phyloP scores from a whole-genome alignment of 2,329 filamentous ascomycete species.

The Talaromyces sp. region DNA sequence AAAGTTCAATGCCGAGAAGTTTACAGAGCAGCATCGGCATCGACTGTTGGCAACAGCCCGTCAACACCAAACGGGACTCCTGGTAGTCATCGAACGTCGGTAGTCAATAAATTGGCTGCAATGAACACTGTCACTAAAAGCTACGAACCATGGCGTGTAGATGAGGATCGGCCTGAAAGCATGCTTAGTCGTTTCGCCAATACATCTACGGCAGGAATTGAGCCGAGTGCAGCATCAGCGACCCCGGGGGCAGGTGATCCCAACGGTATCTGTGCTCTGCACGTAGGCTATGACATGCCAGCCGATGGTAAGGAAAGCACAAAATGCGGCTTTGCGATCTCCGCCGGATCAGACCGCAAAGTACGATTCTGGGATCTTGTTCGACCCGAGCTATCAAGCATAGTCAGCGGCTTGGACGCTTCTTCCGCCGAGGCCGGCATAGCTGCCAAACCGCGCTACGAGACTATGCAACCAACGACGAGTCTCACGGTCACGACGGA shows the following conservation, averaged over 20 bases:
- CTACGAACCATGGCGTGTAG: constrained; percentile 83
- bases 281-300: constrained; percentile 66
- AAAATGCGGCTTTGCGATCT: constrained; percentile 78
- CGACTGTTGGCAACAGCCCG: constrained; percentile 6
- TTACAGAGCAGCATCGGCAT: constrained; percentile 60
- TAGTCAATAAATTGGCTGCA: constrained; percentile 19
- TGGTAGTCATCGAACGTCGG: constrained; percentile 21
- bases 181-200: constrained; percentile 82
- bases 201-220: constrained; percentile 53
- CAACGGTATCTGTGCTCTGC: constrained; percentile 68
- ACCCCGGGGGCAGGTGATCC: constrained; percentile 24
- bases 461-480: constrained; percentile 59
- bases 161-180: constrained; percentile 81
- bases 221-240: constrained; percentile 47
- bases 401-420: constrained; percentile 73
- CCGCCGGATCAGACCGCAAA: constrained; percentile 83
- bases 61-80: constrained; percentile 12
- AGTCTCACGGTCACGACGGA: constrained; percentile 67
- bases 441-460: constrained; percentile 64
- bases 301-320: constrained; percentile 60
- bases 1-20: constrained; percentile 85
- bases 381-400: constrained; percentile 70
- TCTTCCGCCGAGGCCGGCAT: constrained; percentile 54
- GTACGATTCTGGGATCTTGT: constrained; percentile 91
- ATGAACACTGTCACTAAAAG: constrained; percentile 46